phyloP scores from a whole-genome alignment of 768 basidiomycete species.

The Lactarius evosmus region DNA sequence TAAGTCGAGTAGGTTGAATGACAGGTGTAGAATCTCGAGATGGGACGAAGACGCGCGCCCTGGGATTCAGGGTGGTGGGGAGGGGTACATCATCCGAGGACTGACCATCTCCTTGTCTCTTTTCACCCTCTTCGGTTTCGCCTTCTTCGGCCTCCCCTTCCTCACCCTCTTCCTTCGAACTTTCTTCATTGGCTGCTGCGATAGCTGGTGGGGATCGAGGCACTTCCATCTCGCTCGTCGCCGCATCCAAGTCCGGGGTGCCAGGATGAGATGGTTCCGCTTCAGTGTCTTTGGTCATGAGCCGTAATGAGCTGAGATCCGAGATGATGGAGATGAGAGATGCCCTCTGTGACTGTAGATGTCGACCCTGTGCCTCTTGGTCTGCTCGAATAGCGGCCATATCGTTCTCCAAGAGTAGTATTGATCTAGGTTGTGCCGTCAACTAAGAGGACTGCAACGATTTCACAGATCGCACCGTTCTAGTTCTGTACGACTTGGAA shows the following conservation, averaged over 20 bases:
- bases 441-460: conserved; percentile 1
- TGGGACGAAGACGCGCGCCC: conserved; percentile 37
- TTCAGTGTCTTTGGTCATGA: conserved; percentile 61
- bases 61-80: conserved; percentile 35
- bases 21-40: conserved; percentile 30
- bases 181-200: conserved; percentile 37
- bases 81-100: conserved; percentile 33
- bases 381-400: conserved; percentile 71
- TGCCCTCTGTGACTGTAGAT: conserved; percentile 62
- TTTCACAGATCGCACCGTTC: conserved; percentile 54
- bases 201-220: conserved; percentile 52
- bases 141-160: conserved; percentile 42
- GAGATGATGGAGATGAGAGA: conserved; percentile 63
- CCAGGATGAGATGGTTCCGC: conserved; percentile 36
- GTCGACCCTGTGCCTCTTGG: conserved; percentile 67
- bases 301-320: conserved; percentile 58
- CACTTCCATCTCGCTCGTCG: conserved; percentile 31
- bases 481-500: conserved; percentile 74
- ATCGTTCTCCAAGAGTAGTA: conserved; percentile 68
- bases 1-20: conserved; percentile 8
- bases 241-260: conserved; percentile 22
- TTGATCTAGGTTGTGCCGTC: conserved; percentile 47
- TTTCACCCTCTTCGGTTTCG: conserved; percentile 41
- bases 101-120: conserved; percentile 38
- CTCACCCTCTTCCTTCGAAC: conserved; percentile 35